Base-by-base conservation (phyloP, 805 yeast species). In the Candida cerambycidarum region DNA sequence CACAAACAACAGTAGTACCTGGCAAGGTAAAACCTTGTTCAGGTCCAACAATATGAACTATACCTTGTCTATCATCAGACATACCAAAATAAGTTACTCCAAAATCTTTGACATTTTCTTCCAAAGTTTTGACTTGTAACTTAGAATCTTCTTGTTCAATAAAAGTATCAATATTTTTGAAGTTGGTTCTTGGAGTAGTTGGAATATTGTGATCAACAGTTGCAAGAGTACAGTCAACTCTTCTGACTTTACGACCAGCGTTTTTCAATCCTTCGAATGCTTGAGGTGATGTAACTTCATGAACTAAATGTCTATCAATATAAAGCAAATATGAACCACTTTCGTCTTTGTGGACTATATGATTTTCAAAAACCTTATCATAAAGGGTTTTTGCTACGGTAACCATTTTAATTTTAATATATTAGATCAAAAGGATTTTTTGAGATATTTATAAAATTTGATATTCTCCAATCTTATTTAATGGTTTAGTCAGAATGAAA, bases 21-120 rank as follows among this genome's bases (percentile, higher is more conserved):
- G 99, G 99, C 41, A 93, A 75, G 27, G 99, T 93, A 71, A 93
- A 93, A 39, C 98, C 99, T 70, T 93, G 98, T 65, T 93, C 99
- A 29, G 99, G 99, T 37, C 99, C 99, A 46, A 93, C 95, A 53
- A 93, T 88, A 66, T 93, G 99, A 43, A 93, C 99, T 61, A 93
- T 93, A 56, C 99, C 99, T 70, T 93, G 99, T 68, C 98, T 83
- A 50, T 76, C 76, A 68, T 92, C 98, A 45, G 82, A 77, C 95
- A 93, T 87, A 54, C 99, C 99, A 52, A 92, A 90, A 62, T 83
- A 93, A 11, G 96, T 85, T 29, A 93, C 84, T 56, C 80, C 92
- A 58, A 92, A 93, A 51, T 82, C 88, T 64, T 82, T 82, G 54
- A 93, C 98, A 58, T 93, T 93, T 57, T 88, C 83, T 63, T 93